Conservation (phyloP, 2,329 filamentous ascomycete species). For the Coniochaeta ligniaria region DNA sequence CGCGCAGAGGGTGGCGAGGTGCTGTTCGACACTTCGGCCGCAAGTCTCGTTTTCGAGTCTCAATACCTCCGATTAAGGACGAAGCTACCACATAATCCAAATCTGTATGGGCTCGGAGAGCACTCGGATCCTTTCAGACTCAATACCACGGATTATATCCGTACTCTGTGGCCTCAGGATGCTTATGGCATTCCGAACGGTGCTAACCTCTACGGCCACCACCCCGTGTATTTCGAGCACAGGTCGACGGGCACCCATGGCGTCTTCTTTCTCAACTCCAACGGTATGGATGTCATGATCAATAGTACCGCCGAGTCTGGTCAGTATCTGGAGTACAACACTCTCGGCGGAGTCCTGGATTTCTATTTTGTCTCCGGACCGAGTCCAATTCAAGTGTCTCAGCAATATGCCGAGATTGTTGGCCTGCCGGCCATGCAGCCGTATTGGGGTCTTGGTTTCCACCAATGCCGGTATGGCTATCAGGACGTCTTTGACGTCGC, state of each 20-base stretch:
- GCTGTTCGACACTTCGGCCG: slow-evolving; percentile 63
- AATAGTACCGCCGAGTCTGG: slow-evolving; percentile 49
- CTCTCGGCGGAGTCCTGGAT: slow-evolving; percentile 69
- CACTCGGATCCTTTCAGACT: slow-evolving; percentile 65
- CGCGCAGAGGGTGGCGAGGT: slow-evolving; percentile 35
- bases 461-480: slow-evolving; percentile 60
- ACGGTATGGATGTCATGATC: slow-evolving; percentile 73
- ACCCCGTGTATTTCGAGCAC: slow-evolving; percentile 72
- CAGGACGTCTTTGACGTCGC: slow-evolving; percentile 57
- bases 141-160: slow-evolving; percentile 60
- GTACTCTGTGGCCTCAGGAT: slow-evolving; percentile 65
- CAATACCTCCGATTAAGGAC: slow-evolving; percentile 72
- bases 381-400: slow-evolving; percentile 47
- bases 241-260: slow-evolving; percentile 51
- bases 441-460: slow-evolving; percentile 57
- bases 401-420: slow-evolving; percentile 51
- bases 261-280: slow-evolving; percentile 65
- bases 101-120: slow-evolving; percentile 74
- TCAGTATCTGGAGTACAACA: slow-evolving; percentile 75
- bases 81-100: slow-evolving; percentile 57
- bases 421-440: slow-evolving; percentile 54
- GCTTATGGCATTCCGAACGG: slow-evolving; percentile 52
- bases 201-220: slow-evolving; percentile 64
- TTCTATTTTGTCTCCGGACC: slow-evolving; percentile 60
- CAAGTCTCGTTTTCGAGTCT: slow-evolving; percentile 64